A percentile compares a stretch with the other conserved stretches of the same genome.
Conservation (phyloP, 1,139 yeast species). For the Arxiozyma heterogenica region DNA sequence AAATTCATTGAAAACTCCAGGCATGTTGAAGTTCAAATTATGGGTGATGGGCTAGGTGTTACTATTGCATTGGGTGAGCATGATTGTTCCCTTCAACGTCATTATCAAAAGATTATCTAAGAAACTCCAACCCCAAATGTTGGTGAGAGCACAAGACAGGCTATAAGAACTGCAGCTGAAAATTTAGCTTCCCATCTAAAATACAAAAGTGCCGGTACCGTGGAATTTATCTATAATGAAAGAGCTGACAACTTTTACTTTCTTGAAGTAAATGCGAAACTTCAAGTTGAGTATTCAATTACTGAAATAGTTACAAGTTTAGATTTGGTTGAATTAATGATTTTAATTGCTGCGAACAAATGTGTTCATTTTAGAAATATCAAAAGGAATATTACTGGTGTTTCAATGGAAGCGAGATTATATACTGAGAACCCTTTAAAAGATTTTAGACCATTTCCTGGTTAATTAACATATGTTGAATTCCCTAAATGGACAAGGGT, state of each 20-base stretch:
- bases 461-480: slow-evolving; percentile 74
- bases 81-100: slow-evolving; percentile 93
- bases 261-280: slow-evolving; percentile 90
- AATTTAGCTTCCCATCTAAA: slow-evolving; percentile 69
- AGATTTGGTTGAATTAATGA: slow-evolving; percentile 96
- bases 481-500: slow-evolving; percentile 89
- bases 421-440: slow-evolving; percentile 96
- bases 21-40: slow-evolving; percentile 93
- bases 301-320: slow-evolving; percentile 92
- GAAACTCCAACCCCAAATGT: slow-evolving; percentile 96
- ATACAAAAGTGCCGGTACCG: slow-evolving; percentile 95
- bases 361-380: slow-evolving; percentile 64
- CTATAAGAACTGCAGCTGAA: slow-evolving; percentile 79
- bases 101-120: slow-evolving; percentile 92
- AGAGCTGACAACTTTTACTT: slow-evolving; percentile 81
- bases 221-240: slow-evolving; percentile 87
- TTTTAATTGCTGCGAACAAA: slow-evolving; percentile 77
- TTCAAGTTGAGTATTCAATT: slow-evolving; percentile 96
- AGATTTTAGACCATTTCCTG: slow-evolving; percentile 93
- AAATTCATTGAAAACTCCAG: slow-evolving; percentile 88
- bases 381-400: slow-evolving; percentile 59
- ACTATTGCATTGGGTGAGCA: slow-evolving; percentile 94
- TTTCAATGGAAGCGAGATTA: slow-evolving; percentile 91
- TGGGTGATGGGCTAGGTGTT: slow-evolving; percentile 89
- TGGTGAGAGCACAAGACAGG: slow-evolving; percentile 65